A percentile compares a stretch with the other conserved stretches of the same genome.
Evolutionary conservation across 2,329 filamentous ascomycete genomes (phyloP).

Genomic region (Sclerotinia borealis): DNA sequence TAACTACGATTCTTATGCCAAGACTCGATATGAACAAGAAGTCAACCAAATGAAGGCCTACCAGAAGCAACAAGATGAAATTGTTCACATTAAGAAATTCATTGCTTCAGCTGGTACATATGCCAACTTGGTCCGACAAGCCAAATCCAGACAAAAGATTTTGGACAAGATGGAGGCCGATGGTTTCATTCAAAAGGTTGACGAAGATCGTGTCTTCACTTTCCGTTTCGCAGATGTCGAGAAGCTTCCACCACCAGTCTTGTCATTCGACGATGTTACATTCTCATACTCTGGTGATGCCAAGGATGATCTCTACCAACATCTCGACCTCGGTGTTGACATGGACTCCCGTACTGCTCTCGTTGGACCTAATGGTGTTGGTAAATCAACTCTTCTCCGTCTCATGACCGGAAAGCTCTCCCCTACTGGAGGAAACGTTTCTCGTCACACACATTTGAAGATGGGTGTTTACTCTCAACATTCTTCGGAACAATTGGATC

Average conservation of each 20-base stretch:
- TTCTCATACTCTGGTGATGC: constrained; percentile 93
- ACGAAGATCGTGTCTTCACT: constrained; percentile 80
- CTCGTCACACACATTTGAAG: constrained; percentile 96
- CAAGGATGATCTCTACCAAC: constrained; percentile 90
- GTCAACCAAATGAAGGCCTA: constrained; percentile 99
- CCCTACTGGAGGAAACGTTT: constrained; percentile 74
- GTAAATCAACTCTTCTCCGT: constrained; percentile 92
- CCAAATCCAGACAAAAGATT: constrained; percentile 99
- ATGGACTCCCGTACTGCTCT: constrained; percentile 98
- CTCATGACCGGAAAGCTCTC: constrained; percentile 95
- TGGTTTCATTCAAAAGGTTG: constrained; percentile 91
- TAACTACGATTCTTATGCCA: constrained; percentile 98
- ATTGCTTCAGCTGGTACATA: constrained; percentile 99
- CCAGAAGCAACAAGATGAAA: constrained; percentile 98
- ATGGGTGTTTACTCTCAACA: constrained; percentile 97
- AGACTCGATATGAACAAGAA: constrained; percentile 91
- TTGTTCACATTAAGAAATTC: constrained; percentile 99
- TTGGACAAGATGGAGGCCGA: constrained; percentile 99
- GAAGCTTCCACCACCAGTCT: constrained; percentile 94
- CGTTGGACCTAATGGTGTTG: constrained; percentile 97
- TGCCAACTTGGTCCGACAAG: constrained; percentile 97
- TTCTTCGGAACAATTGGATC: constrained; percentile 94
- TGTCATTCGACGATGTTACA: constrained; percentile 94
- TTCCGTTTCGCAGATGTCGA: constrained; percentile 99
- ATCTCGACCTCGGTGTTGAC: constrained; percentile 97